Conservation (phyloP, 352 stramenopile genomes). For the Phytopythium chamaehyphon region DNA sequence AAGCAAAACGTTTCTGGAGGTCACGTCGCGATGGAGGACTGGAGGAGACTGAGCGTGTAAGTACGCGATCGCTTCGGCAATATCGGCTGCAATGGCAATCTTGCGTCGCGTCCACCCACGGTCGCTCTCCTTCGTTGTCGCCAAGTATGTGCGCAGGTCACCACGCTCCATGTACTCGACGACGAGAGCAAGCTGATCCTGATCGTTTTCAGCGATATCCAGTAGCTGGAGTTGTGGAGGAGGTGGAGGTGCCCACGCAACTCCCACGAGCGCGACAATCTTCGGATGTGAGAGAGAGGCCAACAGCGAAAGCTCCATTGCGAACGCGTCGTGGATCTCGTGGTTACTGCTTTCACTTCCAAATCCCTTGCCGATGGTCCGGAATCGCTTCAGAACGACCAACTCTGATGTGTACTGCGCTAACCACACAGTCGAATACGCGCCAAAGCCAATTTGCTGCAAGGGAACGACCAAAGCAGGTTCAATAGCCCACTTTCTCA, state of each 20-base stretch:
- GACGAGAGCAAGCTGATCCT: slow-evolving; percentile 53
- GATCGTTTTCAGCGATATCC: background rate
- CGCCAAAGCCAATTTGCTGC: slow-evolving; percentile 27
- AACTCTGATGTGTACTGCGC: slow-evolving; percentile 37
- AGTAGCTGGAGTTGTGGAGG: background rate
- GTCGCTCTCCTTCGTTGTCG: slow-evolving; percentile 20
- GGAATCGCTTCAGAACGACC: slow-evolving; percentile 51
- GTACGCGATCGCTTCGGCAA: slow-evolving; percentile 59
- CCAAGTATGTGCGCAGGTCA: slow-evolving; percentile 53
- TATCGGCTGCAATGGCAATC: slow-evolving; percentile 52
- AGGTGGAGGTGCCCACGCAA: slow-evolving; percentile 43
- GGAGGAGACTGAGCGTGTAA: slow-evolving; percentile 51
- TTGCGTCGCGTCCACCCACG: slow-evolving; percentile 47
- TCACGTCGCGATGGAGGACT: slow-evolving; percentile 69
- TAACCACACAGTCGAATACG: slow-evolving; percentile 50
- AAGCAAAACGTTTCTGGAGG: slow-evolving; percentile 65
- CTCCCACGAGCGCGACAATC: slow-evolving; percentile 78
- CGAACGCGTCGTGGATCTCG: slow-evolving; percentile 37
- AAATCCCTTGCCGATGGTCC: slow-evolving; percentile 8
- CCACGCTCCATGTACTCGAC: slow-evolving; percentile 72
- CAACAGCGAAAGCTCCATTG: slow-evolving; percentile 69
- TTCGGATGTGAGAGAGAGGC: slow-evolving; percentile 60
- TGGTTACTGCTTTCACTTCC: slow-evolving; percentile 7
- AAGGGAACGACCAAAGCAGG: slow-evolving; percentile 23
- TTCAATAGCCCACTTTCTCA: slow-evolving; percentile 52